phyloP scores from a whole-genome alignment of 1,284 basidiomycete species.

The Rhodotorula sp. region DNA sequence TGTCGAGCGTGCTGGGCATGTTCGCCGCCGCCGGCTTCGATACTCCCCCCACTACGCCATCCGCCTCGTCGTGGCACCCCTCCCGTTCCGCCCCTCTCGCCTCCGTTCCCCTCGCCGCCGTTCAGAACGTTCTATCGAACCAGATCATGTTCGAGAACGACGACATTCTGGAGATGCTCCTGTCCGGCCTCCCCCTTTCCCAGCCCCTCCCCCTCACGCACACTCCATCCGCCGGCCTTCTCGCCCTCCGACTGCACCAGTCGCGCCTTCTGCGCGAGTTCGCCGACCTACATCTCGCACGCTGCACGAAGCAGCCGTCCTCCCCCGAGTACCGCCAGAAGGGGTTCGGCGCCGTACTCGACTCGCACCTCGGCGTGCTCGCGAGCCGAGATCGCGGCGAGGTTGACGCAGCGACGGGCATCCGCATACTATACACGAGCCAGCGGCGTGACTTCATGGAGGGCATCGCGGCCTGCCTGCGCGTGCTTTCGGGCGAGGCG shows the following conservation, averaged over 20 bases:
- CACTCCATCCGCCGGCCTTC: slow-evolving; percentile 58
- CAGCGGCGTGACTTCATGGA: slow-evolving; percentile 30
- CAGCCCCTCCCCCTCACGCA: slow-evolving; percentile 17
- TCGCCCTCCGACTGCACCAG: slow-evolving; percentile 63
- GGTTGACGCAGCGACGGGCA: slow-evolving; percentile 12
- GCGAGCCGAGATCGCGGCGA: slow-evolving; percentile 35
- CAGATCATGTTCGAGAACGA: slow-evolving; percentile 23
- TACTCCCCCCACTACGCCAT: not conserved
- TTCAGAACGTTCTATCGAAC: slow-evolving; percentile 36
- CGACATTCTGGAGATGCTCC: slow-evolving; percentile 29
- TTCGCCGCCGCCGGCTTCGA: slow-evolving; percentile 32
- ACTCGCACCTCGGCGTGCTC: slow-evolving; percentile 38
- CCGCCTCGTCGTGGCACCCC: slow-evolving; percentile 10
- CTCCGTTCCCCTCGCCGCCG: slow-evolving; percentile 4
- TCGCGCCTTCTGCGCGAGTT: slow-evolving; percentile 60
- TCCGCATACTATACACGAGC: slow-evolving; percentile 29
- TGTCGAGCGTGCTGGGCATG: not conserved
- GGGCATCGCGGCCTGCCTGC: slow-evolving; percentile 27
- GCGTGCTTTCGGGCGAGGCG: slow-evolving; percentile 24
- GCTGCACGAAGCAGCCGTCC: not conserved
- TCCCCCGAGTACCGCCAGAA: slow-evolving; percentile 9
- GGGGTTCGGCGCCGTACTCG: slow-evolving; percentile 19
- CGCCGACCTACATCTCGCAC: slow-evolving; percentile 56
- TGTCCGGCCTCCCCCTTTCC: slow-evolving; percentile 15
- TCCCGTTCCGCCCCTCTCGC: slow-evolving; percentile 10